Evolutionary conservation across 495 filamentous ascomycete species (phyloP).

Genomic region (Recurvomyces mirabilis): DNA sequence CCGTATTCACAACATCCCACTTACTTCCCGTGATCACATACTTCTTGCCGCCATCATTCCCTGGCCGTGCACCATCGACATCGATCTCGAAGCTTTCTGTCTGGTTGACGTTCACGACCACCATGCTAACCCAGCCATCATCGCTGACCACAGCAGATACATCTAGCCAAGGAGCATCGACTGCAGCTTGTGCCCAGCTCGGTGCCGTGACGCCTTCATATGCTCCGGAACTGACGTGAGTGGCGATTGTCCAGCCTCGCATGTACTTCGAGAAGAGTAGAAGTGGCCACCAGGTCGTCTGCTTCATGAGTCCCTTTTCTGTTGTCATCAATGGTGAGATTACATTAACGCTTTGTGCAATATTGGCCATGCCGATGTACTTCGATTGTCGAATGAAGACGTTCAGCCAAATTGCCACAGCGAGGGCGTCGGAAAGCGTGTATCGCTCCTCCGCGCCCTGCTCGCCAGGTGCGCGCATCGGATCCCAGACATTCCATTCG

Average conservation of each 20-base stretch:
- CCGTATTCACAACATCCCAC: conserved; percentile 48
- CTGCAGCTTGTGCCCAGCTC: conserved; percentile 48
- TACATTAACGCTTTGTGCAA: conserved; percentile 70
- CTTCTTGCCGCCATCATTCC: conserved; percentile 37
- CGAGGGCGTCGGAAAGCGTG: conserved; percentile 66
- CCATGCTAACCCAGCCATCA: conserved; percentile 50
- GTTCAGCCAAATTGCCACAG: conserved; percentile 63
- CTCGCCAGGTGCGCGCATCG: conserved; percentile 53
- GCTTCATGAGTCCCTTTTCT: conserved; percentile 49
- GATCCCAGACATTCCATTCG: conserved; percentile 83
- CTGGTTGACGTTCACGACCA: conserved; percentile 59
- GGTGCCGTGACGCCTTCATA: conserved; percentile 58
- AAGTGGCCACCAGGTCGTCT: conserved; percentile 70
- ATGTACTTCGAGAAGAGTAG: conserved; percentile 61
- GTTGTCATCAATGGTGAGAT: conserved; percentile 68
- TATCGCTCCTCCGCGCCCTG: conserved; percentile 59
- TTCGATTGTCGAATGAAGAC: conserved; percentile 64
- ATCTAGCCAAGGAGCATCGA: conserved; percentile 62
- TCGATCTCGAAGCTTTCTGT: conserved; percentile 43
- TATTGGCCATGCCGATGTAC: conserved; percentile 67
- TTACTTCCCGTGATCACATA: conserved; percentile 49
- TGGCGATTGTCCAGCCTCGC: conserved; percentile 54
- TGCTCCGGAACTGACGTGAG: conserved; percentile 45
- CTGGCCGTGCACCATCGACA: conserved; percentile 39
- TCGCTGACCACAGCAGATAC: conserved; percentile 54